Percentiles rank a stretch among this genome's conserved stretches.
Evolutionary conservation across 2,329 filamentous ascomycete genomes (phyloP).

Genomic region (Aspergillus phoenicis): DNA sequence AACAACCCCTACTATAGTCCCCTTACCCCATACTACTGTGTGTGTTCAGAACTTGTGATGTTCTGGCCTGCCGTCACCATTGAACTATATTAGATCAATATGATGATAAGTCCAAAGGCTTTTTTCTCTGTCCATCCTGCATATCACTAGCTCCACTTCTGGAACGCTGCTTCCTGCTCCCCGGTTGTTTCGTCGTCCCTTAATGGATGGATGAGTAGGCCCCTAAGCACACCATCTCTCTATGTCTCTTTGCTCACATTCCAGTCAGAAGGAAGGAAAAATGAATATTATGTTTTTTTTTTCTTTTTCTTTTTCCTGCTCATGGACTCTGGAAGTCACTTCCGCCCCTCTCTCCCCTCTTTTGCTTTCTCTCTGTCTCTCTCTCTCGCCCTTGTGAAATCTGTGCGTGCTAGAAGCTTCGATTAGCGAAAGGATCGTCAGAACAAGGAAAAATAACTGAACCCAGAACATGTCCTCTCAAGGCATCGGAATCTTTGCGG

Average conservation of each 20-base stretch:
- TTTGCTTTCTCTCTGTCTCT: no score
- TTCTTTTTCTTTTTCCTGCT: not conserved
- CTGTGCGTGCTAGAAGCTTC: not conserved
- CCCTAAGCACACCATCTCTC: not conserved
- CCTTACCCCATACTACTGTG: constrained; percentile 5
- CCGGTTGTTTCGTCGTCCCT: not conserved
- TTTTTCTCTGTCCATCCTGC: constrained; percentile 17
- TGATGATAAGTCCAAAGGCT: constrained; percentile 19
- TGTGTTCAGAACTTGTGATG: not conserved
- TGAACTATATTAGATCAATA: constrained; percentile 16
- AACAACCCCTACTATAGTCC: constrained; percentile 5
- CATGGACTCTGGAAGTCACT: no score
- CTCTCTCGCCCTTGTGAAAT: not conserved
- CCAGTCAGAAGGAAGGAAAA: not conserved
- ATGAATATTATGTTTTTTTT: not conserved
- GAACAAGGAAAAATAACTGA: not conserved
- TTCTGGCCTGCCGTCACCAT: constrained; percentile 12
- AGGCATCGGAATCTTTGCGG: not conserved
- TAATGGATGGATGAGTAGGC: constrained; percentile 6
- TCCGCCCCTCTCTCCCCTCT: no score
- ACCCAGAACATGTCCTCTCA: no score
- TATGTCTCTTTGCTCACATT: not conserved
- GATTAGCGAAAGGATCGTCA: not conserved
- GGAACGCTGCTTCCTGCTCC: constrained; percentile 9
- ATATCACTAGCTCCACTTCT: constrained; percentile 19